Evolutionary conservation across 106 monocot species (phyloP), one percentile per base, ranked within the genome.

Genomic region (Phalaenopsis aphrodite): DNA sequence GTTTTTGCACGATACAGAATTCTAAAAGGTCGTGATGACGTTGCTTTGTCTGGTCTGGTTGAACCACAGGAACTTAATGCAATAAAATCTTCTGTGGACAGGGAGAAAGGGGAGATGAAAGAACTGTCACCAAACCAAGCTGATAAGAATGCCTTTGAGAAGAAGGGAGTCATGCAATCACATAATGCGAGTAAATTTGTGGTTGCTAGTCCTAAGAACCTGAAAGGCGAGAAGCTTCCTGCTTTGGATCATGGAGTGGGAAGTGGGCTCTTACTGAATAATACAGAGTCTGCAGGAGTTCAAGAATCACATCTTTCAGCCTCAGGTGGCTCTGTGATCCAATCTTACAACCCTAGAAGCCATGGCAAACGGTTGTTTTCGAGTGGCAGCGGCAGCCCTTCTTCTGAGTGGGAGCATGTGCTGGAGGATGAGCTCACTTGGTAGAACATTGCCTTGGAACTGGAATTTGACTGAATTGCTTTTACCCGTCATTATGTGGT

Each of bases 391-490:
- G 48, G 46, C 48, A 49, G 76, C 49, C 46, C 49, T 15, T 76
- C 76, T 76, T 76, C 76, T 52, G 76, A 76, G 12, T 76, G 76
- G 76, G 76, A 76, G 24, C 76, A 76, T 76, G 76, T 76, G 46
- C 49, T 76, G 3, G 49, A 49, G 49, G 76, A 76, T 76, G 76
- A 76, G 11, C 49, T 48, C 76, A 76, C 36, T 5, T 49, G 49
- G 49, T 76, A 76, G 49, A 74, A 43, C 43, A 7, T 74, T 6
- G 7, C 41, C n/a, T 74, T 69, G 14, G 69, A 9, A 69, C 1
- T 39, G 39, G 30, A 39, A 15, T 4, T 30, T 69, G 69, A 39
- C 23, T 12, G 64, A 65, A 65, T 65, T 65, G 64, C 23, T 65
- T 65, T 65, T 71, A 16, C 3, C 36, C 41, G 2, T 41, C 36